phyloP scores from a whole-genome alignment of 2,329 filamentous ascomycete genomes.

The Diplodia seriata region DNA sequence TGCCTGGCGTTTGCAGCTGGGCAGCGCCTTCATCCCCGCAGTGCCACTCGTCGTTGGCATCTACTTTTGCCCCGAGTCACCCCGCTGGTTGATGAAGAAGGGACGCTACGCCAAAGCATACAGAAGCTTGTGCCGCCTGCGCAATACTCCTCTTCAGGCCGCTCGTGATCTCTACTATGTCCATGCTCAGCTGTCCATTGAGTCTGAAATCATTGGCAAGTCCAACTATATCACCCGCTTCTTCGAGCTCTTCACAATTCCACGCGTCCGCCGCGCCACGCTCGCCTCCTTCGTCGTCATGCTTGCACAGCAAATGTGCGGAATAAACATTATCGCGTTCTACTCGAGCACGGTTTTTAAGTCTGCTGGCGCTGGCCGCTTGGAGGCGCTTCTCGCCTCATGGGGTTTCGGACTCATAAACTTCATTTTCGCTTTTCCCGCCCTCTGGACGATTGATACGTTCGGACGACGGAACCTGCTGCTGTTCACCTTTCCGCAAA shows the following conservation, averaged over 20 bases:
- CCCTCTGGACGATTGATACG: slow-evolving; percentile 65
- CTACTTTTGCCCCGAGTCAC: slow-evolving; percentile 52
- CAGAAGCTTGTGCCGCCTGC: slow-evolving; percentile 48
- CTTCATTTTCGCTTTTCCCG: too few species aligned
- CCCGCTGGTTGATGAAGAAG: slow-evolving; percentile 52
- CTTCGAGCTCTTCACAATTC: slow-evolving; percentile 70
- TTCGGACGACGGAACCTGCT: slow-evolving; percentile 60
- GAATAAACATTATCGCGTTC: slow-evolving; percentile 58
- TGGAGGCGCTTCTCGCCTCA: slow-evolving; percentile 59
- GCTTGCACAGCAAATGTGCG: slow-evolving; percentile 70
- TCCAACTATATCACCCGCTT: slow-evolving; percentile 52
- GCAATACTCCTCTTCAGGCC: slow-evolving; percentile 50
- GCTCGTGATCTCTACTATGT: slow-evolving; percentile 54
- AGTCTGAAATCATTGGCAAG: slow-evolving; percentile 45
- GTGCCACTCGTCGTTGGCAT: slow-evolving; percentile 49
- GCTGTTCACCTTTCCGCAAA: slow-evolving; percentile 58
- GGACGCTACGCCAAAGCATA: slow-evolving; percentile 49
- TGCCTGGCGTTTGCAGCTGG: slow-evolving; percentile 51
- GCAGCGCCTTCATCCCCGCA: slow-evolving; percentile 49
- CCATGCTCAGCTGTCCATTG: slow-evolving; percentile 47
- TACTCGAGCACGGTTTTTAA: slow-evolving; percentile 60
- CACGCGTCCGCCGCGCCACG: slow-evolving; percentile 73
- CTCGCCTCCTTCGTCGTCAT: slow-evolving; percentile 80
- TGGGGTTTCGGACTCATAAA: slow-evolving; percentile 66
- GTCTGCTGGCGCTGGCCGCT: slow-evolving; percentile 53